Base-by-base conservation (phyloP, 768 basidiomycete species). In the Tulasnella sp. region DNA sequence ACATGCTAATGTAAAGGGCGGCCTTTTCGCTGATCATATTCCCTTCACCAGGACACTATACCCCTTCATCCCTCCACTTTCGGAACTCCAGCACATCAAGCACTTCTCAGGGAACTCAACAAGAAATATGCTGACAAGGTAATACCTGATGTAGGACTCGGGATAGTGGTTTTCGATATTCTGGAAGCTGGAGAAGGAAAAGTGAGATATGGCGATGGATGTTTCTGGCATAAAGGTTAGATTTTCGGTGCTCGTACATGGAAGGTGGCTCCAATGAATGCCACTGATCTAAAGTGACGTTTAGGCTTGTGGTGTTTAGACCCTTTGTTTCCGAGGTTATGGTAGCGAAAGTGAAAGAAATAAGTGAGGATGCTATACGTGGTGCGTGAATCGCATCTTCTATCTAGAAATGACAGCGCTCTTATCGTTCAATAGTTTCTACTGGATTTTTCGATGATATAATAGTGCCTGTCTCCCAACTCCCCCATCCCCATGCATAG, bases 381-480 rank as follows among this genome's bases (percentile, higher is more conserved):
- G 64, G 93, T 92, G 57, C 37, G 85, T 70, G 24, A 45, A 10
- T 32, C 1, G n/a, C 45, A 28, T n/a, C 28, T 12, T 15, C n/a
- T 22, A n/a, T 43, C 40, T 31, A n/a, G 5, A 33, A 15, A 19
- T 50, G 22, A 55, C 16, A 47, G 20, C 13, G 31, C 42, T 44
- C 24, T 37, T 37, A 22, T 37, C 10, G 35, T 44, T 5, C 6
- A 37, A 13, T 58, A 93, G 91, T 93, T 24, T 77, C 82, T 19
- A 64, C 95, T 15, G 84, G 82, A 16, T 96, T 98, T 70, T 98
- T 98, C 60, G 87, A 90, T 65, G 91, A 96, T 59, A 81, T 96
- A 20, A 86, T 88, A 61, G 75, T 96, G 40, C 87, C 90, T 0
- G 66, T 75, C 0, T 68, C 75, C 3, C 81, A 87, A 53, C 76